Evolutionary conservation across 441 rosid genomes (phyloP).

Genomic region (Eugenia klotzschiana): DNA sequence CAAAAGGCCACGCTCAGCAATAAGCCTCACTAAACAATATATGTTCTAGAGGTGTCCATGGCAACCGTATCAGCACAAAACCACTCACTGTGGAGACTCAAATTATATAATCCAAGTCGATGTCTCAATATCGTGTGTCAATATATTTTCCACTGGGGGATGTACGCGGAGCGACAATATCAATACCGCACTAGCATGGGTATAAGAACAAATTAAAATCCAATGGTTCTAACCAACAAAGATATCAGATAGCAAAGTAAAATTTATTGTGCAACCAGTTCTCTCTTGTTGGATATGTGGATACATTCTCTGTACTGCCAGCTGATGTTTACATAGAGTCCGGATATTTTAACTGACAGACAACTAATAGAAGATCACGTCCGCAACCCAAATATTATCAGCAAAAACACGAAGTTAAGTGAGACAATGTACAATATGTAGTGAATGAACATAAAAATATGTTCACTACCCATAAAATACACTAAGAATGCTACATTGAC

Average conservation of each 20-base stretch:
- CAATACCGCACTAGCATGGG: not conserved
- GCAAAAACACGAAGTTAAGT: not conserved
- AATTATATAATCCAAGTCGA: not conserved
- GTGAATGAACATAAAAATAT: not conserved
- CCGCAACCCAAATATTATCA: not conserved
- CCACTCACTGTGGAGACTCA: not conserved
- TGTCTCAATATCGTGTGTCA: not conserved
- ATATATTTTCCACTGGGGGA: not conserved
- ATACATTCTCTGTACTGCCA: not conserved
- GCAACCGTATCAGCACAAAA: not conserved
- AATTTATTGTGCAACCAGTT: not conserved
- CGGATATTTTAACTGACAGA: not conserved
- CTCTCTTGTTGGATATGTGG: not conserved
- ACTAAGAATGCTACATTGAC: not conserved
- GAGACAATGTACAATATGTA: not conserved
- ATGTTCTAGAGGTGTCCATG: not conserved
- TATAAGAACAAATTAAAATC: not conserved
- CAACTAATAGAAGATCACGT: not conserved
- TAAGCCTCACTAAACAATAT: too few species aligned
- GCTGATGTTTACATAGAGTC: not conserved
- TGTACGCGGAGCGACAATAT: not conserved
- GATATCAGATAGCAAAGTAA: not conserved
- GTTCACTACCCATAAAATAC: not conserved
- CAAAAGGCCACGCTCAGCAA: too few species aligned
- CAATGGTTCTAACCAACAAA: not conserved